These are phyloP conservation scores for Choanephora cucurbitarum DNA, from an alignment of 371 early-diverging fungal genomes.

Conservation along the genomic window DNA sequence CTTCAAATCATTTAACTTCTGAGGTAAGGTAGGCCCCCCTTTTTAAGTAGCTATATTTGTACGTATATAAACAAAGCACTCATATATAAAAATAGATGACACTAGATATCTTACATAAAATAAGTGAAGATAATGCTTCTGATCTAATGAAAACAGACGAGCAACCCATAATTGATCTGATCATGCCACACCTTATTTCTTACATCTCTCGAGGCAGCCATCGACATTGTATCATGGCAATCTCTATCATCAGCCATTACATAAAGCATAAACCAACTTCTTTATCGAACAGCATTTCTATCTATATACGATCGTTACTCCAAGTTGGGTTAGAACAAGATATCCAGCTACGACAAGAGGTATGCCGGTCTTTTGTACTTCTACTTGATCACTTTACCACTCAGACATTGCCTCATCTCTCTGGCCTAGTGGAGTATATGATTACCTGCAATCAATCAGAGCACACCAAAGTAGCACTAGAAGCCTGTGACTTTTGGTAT, in stretches of 20 bases:
- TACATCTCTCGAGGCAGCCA: constrained; percentile 37
- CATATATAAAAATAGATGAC: constrained; percentile 61
- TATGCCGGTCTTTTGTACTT: constrained; percentile 89
- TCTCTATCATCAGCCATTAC: constrained; percentile 81
- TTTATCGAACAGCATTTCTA: constrained; percentile 62
- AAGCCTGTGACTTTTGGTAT: constrained; percentile 97
- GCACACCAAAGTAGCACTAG: constrained; percentile 84
- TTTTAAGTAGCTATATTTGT: not conserved
- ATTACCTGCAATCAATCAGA: constrained; percentile 80
- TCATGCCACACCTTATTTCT: constrained; percentile 75
- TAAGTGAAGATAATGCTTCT: constrained; percentile 87
- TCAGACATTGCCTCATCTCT: constrained; percentile 74
- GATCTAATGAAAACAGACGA: constrained; percentile 72
- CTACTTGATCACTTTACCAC: constrained; percentile 82
- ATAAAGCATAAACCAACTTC: constrained; percentile 63
- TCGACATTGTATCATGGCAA: constrained; percentile 74
- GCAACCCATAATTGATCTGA: constrained; percentile 67
- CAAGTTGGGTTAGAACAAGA: constrained; percentile 69
- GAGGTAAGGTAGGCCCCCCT: too few relatives aligned
- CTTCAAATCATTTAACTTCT: constrained; percentile 61
- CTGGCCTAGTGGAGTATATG: constrained; percentile 87
- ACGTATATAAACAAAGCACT: not conserved
- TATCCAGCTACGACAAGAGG: constrained; percentile 76
- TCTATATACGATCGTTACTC: constrained; percentile 80
- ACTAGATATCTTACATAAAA: constrained; percentile 81